These are phyloP conservation scores for Gynostemma pentaphyllum DNA, from an alignment of 306 rosid species.

Conservation along the genomic window DNA sequence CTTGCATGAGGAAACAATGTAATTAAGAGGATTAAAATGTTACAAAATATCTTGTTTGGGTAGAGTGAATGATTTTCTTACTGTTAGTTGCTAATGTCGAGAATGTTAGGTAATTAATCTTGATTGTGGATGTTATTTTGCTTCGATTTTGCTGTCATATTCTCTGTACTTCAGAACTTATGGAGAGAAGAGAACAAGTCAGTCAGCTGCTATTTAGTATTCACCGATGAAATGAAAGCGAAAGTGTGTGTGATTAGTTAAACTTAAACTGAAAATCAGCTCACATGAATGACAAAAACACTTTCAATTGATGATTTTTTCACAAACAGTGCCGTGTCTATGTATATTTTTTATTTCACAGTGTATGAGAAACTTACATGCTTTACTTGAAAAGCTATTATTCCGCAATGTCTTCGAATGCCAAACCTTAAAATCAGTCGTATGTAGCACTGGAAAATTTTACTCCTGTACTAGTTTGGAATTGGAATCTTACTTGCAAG, in stretches of 20 bases:
- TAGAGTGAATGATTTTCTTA: too few relatives aligned
- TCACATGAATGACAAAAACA: background rate
- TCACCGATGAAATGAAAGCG: too few relatives aligned
- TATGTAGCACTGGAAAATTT: background rate
- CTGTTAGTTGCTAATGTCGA: too few relatives aligned
- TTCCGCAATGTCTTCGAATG: background rate
- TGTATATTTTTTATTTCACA: background rate
- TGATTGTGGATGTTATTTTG: too few relatives aligned
- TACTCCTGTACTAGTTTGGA: background rate
- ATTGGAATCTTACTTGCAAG: too few relatives aligned
- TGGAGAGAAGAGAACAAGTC: too few relatives aligned
- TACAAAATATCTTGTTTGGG: too few relatives aligned
- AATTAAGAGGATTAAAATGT: too few relatives aligned
- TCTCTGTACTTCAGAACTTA: background rate
- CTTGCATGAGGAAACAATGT: too few relatives aligned
- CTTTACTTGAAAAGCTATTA: background rate
- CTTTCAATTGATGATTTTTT: background rate
- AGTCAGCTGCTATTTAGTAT: background rate
- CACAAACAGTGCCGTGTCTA: background rate
- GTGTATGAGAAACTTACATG: background rate
- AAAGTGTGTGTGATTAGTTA: background rate
- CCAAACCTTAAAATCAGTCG: background rate
- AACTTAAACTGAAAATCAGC: background rate
- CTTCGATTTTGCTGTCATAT: too few relatives aligned
- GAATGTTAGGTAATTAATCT: too few relatives aligned